A percentile compares a stretch with the other conserved stretches of the same genome.
Conservation (phyloP, 2,329 filamentous ascomycete species). For the Grosmannia penicillata region DNA sequence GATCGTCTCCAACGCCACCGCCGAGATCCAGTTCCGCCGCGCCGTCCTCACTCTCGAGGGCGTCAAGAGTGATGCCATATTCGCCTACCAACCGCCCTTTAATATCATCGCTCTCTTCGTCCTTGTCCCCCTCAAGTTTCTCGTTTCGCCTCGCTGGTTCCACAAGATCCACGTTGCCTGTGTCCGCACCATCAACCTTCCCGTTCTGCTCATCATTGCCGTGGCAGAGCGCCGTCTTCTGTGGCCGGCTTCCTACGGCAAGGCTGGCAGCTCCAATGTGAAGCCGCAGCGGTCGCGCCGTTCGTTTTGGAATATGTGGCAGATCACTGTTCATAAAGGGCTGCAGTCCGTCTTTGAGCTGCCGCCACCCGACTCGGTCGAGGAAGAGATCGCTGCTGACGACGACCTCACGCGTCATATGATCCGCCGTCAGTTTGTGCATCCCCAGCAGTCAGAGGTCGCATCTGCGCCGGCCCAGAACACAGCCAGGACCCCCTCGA, state of each 20-base stretch:
- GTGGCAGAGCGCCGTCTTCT: conserved; percentile 55
- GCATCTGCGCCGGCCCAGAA: neutral
- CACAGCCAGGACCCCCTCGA: no score
- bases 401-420: conserved; percentile 43
- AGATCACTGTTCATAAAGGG: conserved; percentile 57
- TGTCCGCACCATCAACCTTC: conserved; percentile 61
- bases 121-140: conserved; percentile 61
- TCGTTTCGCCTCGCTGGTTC: conserved; percentile 73
- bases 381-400: conserved; percentile 41
- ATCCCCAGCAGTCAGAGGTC: conserved; percentile 25
- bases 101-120: conserved; percentile 65
- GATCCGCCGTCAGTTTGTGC: conserved; percentile 40
- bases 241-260: conserved; percentile 31
- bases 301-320: conserved; percentile 52
- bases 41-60: conserved; percentile 74
- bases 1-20: conserved; percentile 60
- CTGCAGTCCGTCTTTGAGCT: conserved; percentile 60
- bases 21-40: conserved; percentile 72
- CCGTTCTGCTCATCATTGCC: conserved; percentile 57
- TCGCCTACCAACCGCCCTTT: conserved; percentile 70
- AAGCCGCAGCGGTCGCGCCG: conserved; percentile 3
- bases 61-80: conserved; percentile 72
- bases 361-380: conserved; percentile 47
- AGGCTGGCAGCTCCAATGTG: neutral
- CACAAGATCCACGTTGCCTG: conserved; percentile 76